Evolutionary conservation across 192 early-diverging fungal genomes (phyloP), one percentile per base, ranked within the genome.

Genomic region (Podila horticola): DNA sequence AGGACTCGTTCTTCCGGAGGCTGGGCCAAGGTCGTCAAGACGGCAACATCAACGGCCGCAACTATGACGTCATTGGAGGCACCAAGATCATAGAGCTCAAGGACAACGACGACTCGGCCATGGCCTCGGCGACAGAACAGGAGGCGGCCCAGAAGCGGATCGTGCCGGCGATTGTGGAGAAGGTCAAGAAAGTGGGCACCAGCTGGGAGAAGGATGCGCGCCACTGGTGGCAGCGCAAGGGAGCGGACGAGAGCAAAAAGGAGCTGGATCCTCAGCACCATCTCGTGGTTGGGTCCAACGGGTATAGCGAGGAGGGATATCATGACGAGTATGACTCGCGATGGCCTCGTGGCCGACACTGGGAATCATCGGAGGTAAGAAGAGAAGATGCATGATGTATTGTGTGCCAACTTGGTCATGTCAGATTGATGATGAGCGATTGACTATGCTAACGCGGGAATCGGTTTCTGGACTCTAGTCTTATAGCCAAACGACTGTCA

Each of bases 1-100:
- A 81, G 17, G 77, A 81, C 61, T 73, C 77, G 66, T 81, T 81
- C 77, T 81, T 81, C 57, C 59, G 67, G 52, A 58, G 77, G 29
- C 59, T 73, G 15, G 71, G 71, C 10, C 62, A 69, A 34, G 20
- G 60, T 0, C 1, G 28, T 17, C 41, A 62, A 11, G 52, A 17
- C 28, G 51, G 20, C 55, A 45, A 2, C 51, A 28, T 22, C 20
- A 58, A 12, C 3, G 26, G 20, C 20, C 13, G 10, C 8, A 45
- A 15, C 20, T 61, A 41, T 22, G 66, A 45, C 7, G 48, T 49
- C 6, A 29, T 19, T 3, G 41, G 34, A n/a, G 49, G 59, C 8
- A 38, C 63, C 19, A 77, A 45, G 49, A 67, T 77, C 58, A 29
- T 10, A 48, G 75, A 71, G 31, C n/a, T 79, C 33, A 69, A 58